Evolutionary conservation across 495 filamentous ascomycete genomes (phyloP).

Genomic region (Lophiotrema nucula): DNA sequence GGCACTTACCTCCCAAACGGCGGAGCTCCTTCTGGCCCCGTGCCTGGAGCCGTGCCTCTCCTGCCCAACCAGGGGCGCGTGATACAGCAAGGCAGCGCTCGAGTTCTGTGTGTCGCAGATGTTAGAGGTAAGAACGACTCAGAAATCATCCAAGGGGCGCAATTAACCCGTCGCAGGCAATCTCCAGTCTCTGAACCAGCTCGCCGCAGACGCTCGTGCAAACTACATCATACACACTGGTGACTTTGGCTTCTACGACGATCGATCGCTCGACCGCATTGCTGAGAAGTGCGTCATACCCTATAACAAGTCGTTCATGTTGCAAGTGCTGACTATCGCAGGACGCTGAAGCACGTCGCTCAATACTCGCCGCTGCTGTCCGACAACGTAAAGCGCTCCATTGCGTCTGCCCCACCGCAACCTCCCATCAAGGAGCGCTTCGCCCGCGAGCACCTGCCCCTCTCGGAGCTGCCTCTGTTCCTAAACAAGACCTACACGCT

Average conservation of each 20-base stretch:
- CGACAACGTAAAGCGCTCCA: conserved; percentile 82
- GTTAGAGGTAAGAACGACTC: conserved; percentile 74
- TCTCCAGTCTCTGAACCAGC: conserved; percentile 90
- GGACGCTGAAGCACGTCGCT: conserved; percentile 95
- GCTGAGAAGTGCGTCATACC: conserved; percentile 83
- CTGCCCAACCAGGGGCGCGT: conserved; percentile 69
- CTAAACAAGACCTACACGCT: conserved; percentile 83
- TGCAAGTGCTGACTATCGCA: conserved; percentile 43
- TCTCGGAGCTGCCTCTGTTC: conserved; percentile 92
- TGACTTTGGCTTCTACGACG: conserved; percentile 99
- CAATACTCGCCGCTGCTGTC: conserved; percentile 95
- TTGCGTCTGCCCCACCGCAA: conserved; percentile 62
- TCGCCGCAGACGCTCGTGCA: conserved; percentile 87
- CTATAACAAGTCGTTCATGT: background rate
- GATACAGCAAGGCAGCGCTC: conserved; percentile 77
- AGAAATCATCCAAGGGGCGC: background rate
- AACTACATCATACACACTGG: conserved; percentile 98
- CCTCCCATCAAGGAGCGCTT: conserved; percentile 79
- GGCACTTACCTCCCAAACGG: conserved; percentile 44
- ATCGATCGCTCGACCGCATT: conserved; percentile 91
- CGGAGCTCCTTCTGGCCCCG: conserved; percentile 42
- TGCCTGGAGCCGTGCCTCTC: conserved; percentile 45
- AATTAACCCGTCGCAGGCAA: conserved; percentile 63
- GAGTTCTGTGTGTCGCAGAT: conserved; percentile 94
- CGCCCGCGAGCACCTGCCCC: conserved; percentile 73